phyloP scores from a whole-genome alignment of 2,329 filamentous ascomycete genomes.

The Stagonosporopsis rhizophila region DNA sequence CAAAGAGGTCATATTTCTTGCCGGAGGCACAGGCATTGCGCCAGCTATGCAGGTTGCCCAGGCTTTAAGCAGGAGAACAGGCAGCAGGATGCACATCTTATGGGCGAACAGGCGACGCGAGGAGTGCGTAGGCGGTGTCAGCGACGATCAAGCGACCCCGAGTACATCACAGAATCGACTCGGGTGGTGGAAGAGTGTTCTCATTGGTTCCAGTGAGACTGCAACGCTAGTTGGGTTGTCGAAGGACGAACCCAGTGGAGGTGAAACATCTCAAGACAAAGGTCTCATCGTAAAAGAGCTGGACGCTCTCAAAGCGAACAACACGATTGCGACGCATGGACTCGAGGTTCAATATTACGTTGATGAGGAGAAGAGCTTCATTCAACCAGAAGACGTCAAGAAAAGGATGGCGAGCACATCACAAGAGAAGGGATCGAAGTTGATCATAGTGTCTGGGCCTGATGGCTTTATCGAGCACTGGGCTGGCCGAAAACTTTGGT shows the following conservation, averaged over 20 bases:
- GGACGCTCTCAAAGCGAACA: constrained; percentile 62
- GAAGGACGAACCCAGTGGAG: constrained; percentile 7
- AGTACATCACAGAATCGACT: constrained; percentile 16
- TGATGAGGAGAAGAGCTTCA: constrained; percentile 76
- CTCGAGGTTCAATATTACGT: constrained; percentile 75
- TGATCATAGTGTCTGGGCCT: constrained; percentile 88
- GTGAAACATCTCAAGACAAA: constrained; percentile 22
- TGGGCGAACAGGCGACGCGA: constrained; percentile 78
- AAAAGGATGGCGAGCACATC: constrained; percentile 28
- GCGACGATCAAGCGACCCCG: constrained; percentile 50
- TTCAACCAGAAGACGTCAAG: constrained; percentile 56
- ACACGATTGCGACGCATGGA: constrained; percentile 22
- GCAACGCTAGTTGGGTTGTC: constrained; percentile 12
- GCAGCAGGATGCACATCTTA: constrained; percentile 69
- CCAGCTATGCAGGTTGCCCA: constrained; percentile 83
- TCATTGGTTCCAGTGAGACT: constrained; percentile 25
- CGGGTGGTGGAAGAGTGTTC: constrained; percentile 40
- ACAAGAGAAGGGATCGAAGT: constrained; percentile 58
- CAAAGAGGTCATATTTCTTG: constrained; percentile 77
- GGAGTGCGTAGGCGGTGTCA: constrained; percentile 69
- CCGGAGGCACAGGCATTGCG: constrained; percentile 91
- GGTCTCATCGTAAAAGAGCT: constrained; percentile 69
- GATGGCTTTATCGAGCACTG: constrained; percentile 86
- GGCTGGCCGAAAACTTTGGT: constrained; percentile 82
- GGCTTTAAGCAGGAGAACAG: constrained; percentile 60